phyloP scores from a whole-genome alignment of 2,329 filamentous ascomycete species.

The Penicillium sp. region DNA sequence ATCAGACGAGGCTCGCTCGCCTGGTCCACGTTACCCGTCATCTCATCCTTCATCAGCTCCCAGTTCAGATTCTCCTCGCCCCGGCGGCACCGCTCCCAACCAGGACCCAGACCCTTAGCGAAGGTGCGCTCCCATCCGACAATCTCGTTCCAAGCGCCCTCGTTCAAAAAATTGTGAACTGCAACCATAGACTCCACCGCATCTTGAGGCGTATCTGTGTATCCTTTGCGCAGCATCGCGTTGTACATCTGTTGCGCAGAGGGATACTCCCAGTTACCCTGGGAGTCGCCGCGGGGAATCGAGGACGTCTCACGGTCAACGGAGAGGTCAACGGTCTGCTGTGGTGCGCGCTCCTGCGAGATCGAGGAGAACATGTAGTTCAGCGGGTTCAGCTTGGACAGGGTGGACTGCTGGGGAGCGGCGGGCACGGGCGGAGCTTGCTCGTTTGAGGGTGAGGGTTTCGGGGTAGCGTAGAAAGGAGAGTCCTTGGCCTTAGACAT shows the following conservation, averaged over 20 bases:
- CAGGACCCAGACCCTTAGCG: slow-evolving; percentile 67
- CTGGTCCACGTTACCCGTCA: slow-evolving; percentile 31
- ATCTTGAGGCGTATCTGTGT: slow-evolving; percentile 89
- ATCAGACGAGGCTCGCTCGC: slow-evolving; percentile 69
- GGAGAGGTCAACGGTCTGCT: slow-evolving; percentile 74
- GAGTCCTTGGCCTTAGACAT: slow-evolving; percentile 50
- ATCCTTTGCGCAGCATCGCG: slow-evolving; percentile 91
- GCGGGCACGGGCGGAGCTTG: slow-evolving; percentile 35
- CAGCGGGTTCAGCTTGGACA: slow-evolving; percentile 72
- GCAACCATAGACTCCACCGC: slow-evolving; percentile 97
- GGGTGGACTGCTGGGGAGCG: slow-evolving; percentile 47
- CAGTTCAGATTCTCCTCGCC: slow-evolving; percentile 68
- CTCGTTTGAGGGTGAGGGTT: slow-evolving; percentile 28
- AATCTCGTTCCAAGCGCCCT: slow-evolving; percentile 96
- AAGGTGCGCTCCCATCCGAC: slow-evolving; percentile 92
- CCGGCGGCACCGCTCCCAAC: slow-evolving; percentile 71
- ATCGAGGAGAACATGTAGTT: slow-evolving; percentile 95
- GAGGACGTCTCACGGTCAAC: slow-evolving; percentile 81
- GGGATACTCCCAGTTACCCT: slow-evolving; percentile 93
- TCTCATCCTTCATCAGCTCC: slow-evolving; percentile 56
- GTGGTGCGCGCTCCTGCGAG: slow-evolving; percentile 73
- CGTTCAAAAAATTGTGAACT: slow-evolving; percentile 97
- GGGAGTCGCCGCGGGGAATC: slow-evolving; percentile 77
- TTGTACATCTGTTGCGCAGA: slow-evolving; percentile 99
- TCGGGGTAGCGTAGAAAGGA: slow-evolving; percentile 46